Percentiles rank a stretch among this genome's conserved stretches.
phyloP scores from a whole-genome alignment of 2,329 filamentous ascomycete genomes.

The Claviceps pazoutovae region DNA sequence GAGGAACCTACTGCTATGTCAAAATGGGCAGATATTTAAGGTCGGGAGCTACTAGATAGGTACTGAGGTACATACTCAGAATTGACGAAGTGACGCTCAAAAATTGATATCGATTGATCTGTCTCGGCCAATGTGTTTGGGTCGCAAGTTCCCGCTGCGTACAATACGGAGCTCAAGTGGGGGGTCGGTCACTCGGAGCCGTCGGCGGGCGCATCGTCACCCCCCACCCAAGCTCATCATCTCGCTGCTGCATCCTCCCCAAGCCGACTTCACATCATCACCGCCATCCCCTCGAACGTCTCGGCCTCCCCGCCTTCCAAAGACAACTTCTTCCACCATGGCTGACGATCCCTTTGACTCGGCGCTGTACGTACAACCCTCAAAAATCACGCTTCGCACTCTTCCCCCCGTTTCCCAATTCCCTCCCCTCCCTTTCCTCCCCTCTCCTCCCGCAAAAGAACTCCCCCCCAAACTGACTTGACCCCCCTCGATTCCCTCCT shows the following conservation, averaged over 20 bases:
- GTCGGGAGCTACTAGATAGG: too few relatives aligned
- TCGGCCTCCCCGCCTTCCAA: background rate
- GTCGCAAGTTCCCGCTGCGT: too few relatives aligned
- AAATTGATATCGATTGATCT: too few relatives aligned
- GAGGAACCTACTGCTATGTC: too few relatives aligned
- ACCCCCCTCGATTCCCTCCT: background rate
- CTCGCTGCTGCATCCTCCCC: background rate
- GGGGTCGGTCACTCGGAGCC: background rate
- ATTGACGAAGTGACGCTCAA: too few relatives aligned
- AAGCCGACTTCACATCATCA: background rate
- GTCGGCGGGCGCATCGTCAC: background rate
- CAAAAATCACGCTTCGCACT: background rate
- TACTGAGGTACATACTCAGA: too few relatives aligned
- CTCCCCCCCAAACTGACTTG: background rate
- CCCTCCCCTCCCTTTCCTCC: background rate
- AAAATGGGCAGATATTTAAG: too few relatives aligned
- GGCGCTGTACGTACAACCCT: slow-evolving; percentile 45
- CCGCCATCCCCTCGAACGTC: background rate
- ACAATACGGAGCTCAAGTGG: background rate
- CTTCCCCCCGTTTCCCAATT: background rate
- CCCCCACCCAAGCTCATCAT: background rate
- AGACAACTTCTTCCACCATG: slow-evolving; percentile 19
- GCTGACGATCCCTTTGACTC: slow-evolving; percentile 57
- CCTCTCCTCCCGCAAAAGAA: background rate
- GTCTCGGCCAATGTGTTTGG: too few relatives aligned